A percentile compares a stretch with the other conserved stretches of the same genome.
Evolutionary conservation across 345 rosid genomes (phyloP).

Genomic region (Populus deltoides): DNA sequence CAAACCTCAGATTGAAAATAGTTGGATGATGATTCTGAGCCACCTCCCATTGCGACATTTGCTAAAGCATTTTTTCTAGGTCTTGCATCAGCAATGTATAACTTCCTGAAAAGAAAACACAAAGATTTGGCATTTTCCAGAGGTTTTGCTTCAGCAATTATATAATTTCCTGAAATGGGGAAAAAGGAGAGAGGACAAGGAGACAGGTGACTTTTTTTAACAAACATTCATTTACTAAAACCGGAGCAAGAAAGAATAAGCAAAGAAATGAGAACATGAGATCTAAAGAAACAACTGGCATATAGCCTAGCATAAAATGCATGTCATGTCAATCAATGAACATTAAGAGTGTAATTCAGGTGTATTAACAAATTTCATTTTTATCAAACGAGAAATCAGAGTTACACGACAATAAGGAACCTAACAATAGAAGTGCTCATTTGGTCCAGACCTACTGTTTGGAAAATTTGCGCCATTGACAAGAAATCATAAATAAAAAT

Average conservation of each 20-base stretch:
- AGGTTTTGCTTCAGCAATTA: not conserved
- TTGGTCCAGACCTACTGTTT: not conserved
- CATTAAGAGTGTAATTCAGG: not conserved
- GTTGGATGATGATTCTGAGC: slow-evolving; percentile 95
- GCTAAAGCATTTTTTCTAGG: slow-evolving; percentile 98
- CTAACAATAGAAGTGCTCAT: not conserved
- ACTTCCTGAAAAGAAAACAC: slow-evolving; percentile 55
- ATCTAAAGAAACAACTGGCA: not conserved
- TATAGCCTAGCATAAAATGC: not conserved
- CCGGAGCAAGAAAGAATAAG: not conserved
- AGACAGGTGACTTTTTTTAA: not conserved
- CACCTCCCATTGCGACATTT: slow-evolving; percentile 99
- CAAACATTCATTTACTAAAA: not conserved
- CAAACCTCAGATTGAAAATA: slow-evolving; percentile 93
- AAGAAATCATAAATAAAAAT: not conserved
- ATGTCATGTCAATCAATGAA: not conserved
- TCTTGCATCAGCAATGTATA: slow-evolving; percentile 97
- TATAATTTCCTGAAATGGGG: not conserved
- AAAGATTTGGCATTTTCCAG: not conserved
- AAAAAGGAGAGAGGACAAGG: not conserved
- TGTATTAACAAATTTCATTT: not conserved
- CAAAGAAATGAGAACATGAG: not conserved
- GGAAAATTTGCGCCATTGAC: not conserved
- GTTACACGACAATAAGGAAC: not conserved
- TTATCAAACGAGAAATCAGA: not conserved